A percentile compares a stretch with the other conserved stretches of the same genome.
Evolutionary conservation across 2,329 filamentous ascomycete genomes (phyloP).

Genomic region (Rachicladosporium sp.): DNA sequence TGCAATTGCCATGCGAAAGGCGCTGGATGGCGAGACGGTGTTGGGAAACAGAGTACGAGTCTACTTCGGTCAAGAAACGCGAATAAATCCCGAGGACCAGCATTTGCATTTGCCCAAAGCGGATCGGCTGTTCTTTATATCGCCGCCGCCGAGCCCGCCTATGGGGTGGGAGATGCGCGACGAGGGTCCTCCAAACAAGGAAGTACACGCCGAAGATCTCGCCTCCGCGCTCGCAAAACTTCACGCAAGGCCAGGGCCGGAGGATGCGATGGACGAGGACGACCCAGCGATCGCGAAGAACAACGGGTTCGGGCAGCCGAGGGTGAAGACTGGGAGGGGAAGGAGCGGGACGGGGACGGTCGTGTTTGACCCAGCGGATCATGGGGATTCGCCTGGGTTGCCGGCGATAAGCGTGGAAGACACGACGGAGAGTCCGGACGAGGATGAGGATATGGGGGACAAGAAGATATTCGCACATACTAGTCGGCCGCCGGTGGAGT

Average conservation of each 20-base stretch:
- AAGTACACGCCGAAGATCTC: slow-evolving; percentile 51
- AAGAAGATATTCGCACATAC: slow-evolving; percentile 37
- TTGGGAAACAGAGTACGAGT: slow-evolving; percentile 58
- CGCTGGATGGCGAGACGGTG: slow-evolving; percentile 62
- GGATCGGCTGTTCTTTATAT: slow-evolving; percentile 55
- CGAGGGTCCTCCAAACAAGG: slow-evolving; percentile 53
- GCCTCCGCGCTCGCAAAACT: slow-evolving; percentile 44
- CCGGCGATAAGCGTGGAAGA: slow-evolving; percentile 55
- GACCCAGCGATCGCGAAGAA: slow-evolving; percentile 10
- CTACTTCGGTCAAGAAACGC: slow-evolving; percentile 46
- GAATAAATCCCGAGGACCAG: slow-evolving; percentile 27
- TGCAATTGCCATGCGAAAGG: slow-evolving; percentile 56
- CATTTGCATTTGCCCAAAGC: slow-evolving; percentile 42
- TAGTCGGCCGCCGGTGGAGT: slow-evolving; percentile 42
- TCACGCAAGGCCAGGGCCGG: slow-evolving; percentile 28
- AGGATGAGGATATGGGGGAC: slow-evolving; percentile 34
- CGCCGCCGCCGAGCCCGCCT: slow-evolving; percentile 50
- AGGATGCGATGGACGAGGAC: slow-evolving; percentile 17
- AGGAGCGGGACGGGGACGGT: slow-evolving; percentile 45
- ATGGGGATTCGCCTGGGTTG: slow-evolving; percentile 46
- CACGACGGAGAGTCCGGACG: slow-evolving; percentile 36
- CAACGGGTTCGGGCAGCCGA: slow-evolving; percentile 3
- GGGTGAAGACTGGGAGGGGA: slow-evolving; percentile 16
- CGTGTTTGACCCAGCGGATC: slow-evolving; percentile 51
- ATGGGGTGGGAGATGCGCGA: slow-evolving; percentile 52